Percentiles rank a stretch among this genome's conserved stretches.
phyloP scores from a whole-genome alignment of 495 filamentous ascomycete genomes.

The Aspergillus baeticus region DNA sequence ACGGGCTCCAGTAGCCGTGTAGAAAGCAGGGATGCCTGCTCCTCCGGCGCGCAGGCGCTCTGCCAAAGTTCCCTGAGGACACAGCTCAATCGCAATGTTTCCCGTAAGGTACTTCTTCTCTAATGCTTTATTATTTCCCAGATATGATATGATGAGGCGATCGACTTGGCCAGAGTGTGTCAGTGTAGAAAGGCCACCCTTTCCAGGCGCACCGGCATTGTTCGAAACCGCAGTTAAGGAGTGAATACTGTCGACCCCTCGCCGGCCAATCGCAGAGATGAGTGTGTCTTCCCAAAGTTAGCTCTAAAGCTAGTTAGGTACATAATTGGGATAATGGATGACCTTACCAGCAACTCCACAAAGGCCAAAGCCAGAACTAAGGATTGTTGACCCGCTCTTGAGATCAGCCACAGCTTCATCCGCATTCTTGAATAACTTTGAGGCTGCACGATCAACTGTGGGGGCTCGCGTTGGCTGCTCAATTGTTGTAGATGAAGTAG shows the following conservation, averaged over 20 bases:
- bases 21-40: conserved; percentile 87
- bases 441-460: conserved; percentile 36
- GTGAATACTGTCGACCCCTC: conserved; percentile 65
- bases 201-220: conserved; percentile 78
- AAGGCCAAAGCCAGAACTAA: conserved; percentile 85
- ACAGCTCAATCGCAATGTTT: conserved; percentile 80
- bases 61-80: conserved; percentile 85
- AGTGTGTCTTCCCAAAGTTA: conserved; percentile 58
- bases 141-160: conserved; percentile 81
- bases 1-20: conserved; percentile 81
- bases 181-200: conserved; percentile 74
- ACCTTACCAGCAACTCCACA: conserved; percentile 70
- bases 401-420: conserved; percentile 73
- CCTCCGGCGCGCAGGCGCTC: conserved; percentile 83
- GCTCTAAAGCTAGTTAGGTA: not conserved
- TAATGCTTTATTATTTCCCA: conserved; percentile 86
- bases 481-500: conserved; percentile 26
- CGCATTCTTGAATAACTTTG: conserved; percentile 72
- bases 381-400: conserved; percentile 66
- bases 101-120: conserved; percentile 83
- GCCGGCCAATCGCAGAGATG: conserved; percentile 69
- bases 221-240: conserved; percentile 86
- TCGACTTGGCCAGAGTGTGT: conserved; percentile 75
- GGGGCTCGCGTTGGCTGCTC: conserved; percentile 21
- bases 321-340: no score